These are phyloP conservation scores for Brettanomyces sp. DNA, from an alignment of 805 yeast species.

Conservation along the genomic window DNA sequence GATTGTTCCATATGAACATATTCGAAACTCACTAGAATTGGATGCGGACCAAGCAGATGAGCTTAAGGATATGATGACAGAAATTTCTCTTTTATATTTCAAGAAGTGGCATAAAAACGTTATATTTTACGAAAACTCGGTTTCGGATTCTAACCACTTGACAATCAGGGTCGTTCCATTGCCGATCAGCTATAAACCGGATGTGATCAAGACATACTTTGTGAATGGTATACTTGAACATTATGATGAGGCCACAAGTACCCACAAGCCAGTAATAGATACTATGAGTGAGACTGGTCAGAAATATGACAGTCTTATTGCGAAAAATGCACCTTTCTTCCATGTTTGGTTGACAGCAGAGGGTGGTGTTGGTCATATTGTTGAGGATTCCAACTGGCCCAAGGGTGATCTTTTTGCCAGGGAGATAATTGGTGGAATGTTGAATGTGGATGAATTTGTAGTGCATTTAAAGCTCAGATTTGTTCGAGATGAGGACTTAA, in stretches of 20 bases:
- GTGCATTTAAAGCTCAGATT: slow-evolving; percentile 26
- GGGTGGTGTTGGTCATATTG: slow-evolving; percentile 43
- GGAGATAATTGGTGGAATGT: slow-evolving; percentile 36
- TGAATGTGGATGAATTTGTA: slow-evolving; percentile 27
- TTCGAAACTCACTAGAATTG: slow-evolving; percentile 29
- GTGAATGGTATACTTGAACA: slow-evolving; percentile 30
- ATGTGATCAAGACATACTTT: slow-evolving; percentile 31
- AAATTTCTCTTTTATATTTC: slow-evolving; percentile 31
- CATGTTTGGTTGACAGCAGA: slow-evolving; percentile 39
- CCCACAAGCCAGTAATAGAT: slow-evolving; percentile 27
- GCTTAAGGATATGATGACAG: slow-evolving; percentile 31
- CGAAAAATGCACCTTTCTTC: slow-evolving; percentile 40
- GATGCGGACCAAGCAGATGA: slow-evolving; percentile 37
- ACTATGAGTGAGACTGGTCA: slow-evolving; percentile 18
- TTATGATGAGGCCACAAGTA: slow-evolving; percentile 31
- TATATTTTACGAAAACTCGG: slow-evolving; percentile 37
- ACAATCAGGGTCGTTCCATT: slow-evolving; percentile 35
- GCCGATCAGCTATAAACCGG: slow-evolving; percentile 21
- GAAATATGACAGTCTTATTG: slow-evolving; percentile 24
- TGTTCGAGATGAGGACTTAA: slow-evolving; percentile 6
- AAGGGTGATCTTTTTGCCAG: slow-evolving; percentile 36
- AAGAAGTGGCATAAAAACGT: slow-evolving; percentile 24
- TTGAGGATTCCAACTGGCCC: slow-evolving; percentile 39
- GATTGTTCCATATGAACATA: slow-evolving; percentile 35
- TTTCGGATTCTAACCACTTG: slow-evolving; percentile 27